Evolutionary conservation across 805 yeast genomes (phyloP), one percentile per base, ranked within the genome.

Genomic region (Candida odintsovae): DNA sequence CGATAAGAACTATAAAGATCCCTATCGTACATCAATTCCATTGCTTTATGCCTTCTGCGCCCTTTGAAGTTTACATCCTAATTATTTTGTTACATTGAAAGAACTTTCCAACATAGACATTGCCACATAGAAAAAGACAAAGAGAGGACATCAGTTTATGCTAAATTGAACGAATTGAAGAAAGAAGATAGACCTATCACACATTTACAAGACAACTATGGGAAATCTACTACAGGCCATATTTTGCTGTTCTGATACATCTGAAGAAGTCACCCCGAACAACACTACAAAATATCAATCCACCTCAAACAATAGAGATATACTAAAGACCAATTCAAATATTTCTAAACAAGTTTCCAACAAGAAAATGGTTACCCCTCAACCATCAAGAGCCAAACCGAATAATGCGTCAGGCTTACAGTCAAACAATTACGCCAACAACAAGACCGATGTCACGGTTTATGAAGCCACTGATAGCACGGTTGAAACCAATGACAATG

Each of bases 191-290:
- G 31, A 28, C 13, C 13, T 28, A 28, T 28, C 31, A 28, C 3
- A 28, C 31, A 28, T 28, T 28, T 13, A 13, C 31, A 28, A 28
- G n/a, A 33, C 36, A 33, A 47, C 28, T 40, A 68, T 68, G 72
- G 70, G 69, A 50, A 55, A 50, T 41, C 58, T 68, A 50, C 53
- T 66, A 40, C 57, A 68, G 31, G 61, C 69, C 31, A 48, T 65
- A 45, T 56, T 66, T 50, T 66, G 70, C 53, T 64, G 69, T 50
- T 51, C 63, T 42, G 56, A 61, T 39, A 56, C 52, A 22, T 51
- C 56, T 42, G 49, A 51, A 23, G 49, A 54, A 42, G 51, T 48
- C 36, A 43, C 51, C 52, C 42, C 38, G 40, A 45, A 43, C 47
- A 51, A 47, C 54, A 49, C 51, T 44, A 46, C 49, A 46, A 49